Base-by-base conservation (phyloP, 257 asterid species). In the Lantana camara region DNA sequence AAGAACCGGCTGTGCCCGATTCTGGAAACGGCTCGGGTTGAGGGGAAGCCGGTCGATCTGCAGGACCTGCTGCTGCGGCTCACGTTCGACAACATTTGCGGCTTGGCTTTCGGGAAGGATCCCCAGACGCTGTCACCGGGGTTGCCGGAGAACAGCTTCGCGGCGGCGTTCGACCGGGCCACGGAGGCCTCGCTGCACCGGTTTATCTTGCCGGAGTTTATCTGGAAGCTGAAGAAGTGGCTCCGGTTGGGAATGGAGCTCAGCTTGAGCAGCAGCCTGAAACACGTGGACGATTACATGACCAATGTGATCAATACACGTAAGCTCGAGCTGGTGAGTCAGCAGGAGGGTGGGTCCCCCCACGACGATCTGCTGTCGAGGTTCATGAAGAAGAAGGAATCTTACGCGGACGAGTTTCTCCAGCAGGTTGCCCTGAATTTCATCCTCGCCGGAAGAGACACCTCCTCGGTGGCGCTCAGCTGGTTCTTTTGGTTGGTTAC, bases 401-500 rank as follows among this genome's bases (percentile, higher is more conserved):
- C 72, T 0, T 78, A 75, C 62, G 65, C 74, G 1, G 87, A 78
- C n/a, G 37, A 66, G 21, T 81, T 81, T 3, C 79, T 81, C 15
- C 81, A 73, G 30, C 75, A 81, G 0, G 84, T 78, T 0, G 87
- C 70, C 13, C 78, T 81, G 4, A 81, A 78, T 55, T 81, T 81
- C 34, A 78, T 81, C 69, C 80, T 77, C 11, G 86, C 86, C 13
- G 86, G 86, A 0, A 79, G 86, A 3, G 86, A 80, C 71, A 80
- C 86, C 4, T 81, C 86, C 0, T 81, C 86, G 6, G 86, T 77
- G 63, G 86, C 86, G 21, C 83, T 81, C 3, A 81, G 83, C 70
- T 81, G 87, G 87, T 81, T 81, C 21, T 81, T 81, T 64, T 81
- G 87, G 87, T 13, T 75, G 57, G 71, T 81, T 0, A 75, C 57